Evolutionary conservation across 805 yeast species (phyloP), one percentile per base, ranked within the genome.

Genomic region (Yarrowia deformans): DNA sequence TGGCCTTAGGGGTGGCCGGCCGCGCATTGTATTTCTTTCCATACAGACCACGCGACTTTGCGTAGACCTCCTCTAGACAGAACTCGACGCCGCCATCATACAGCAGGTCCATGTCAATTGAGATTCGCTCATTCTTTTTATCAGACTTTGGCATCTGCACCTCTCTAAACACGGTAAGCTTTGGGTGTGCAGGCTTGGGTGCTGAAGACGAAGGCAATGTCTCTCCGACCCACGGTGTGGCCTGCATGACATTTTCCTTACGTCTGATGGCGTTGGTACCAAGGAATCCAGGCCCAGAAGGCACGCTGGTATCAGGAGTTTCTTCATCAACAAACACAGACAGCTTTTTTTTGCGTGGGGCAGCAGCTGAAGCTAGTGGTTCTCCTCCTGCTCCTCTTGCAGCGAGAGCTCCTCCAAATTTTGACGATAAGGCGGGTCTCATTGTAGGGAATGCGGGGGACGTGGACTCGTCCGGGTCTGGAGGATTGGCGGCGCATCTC

Each of bases 181-280:
- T 52, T 16, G 67, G 52, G 13, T 56, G 61, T 8, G 64, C 52
- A 19, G 67, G 58, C 14, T 37, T 66, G 29, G 34, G 40, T 13
- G 69, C 45, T 13, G 50, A 42, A 0, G 52, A 32, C 13, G 61
- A 70, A 3, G 70, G 72, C 69, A 78, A 64, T 8, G 71, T 80
- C 73, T 90, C 89, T 0, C 94, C 93, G 14, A 79, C 80, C 90
- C 94, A 88, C 0, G 88, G 84, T 9, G 79, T 80, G 0, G 92
- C 82, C 1, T 80, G 79, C 23, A 84, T 50, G 8, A 76, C 78
- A 74, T 91, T 91, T 75, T 91, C 97, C 75, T 90, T 90, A 56
- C 82, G 81, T 67, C 90, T 77, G 16, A 80, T 76, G 10, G 79
- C 79, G 0, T 85, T 77, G 0, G 87, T 73, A 8, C 87, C 91